Conservation (phyloP, 768 basidiomycete species). For the Xanthoconium purpureum region DNA sequence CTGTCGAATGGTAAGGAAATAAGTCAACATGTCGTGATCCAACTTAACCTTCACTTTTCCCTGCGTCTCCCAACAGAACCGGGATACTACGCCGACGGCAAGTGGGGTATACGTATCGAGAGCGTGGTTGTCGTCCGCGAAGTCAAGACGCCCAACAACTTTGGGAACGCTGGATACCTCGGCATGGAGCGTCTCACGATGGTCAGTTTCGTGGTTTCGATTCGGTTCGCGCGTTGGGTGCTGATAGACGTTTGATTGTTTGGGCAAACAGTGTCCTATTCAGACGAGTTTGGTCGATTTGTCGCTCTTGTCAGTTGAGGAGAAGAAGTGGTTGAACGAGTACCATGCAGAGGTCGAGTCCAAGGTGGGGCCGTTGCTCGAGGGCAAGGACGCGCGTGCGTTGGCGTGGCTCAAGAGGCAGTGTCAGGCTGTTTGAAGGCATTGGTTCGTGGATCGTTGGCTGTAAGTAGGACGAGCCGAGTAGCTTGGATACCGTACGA, state of each 20-base stretch:
- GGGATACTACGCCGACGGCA: constrained; percentile 88
- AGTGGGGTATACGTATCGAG: constrained; percentile 92
- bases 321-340: constrained; percentile 76
- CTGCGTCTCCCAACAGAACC: constrained; percentile 51
- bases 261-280: constrained; percentile 61
- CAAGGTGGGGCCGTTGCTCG: constrained; percentile 59
- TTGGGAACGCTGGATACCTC: constrained; percentile 79
- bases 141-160: constrained; percentile 69
- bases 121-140: constrained; percentile 78
- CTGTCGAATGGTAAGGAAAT: constrained; percentile 66
- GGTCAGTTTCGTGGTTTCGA: constrained; percentile 43
- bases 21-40: neutral
- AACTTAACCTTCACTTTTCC: neutral
- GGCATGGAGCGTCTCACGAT: constrained; percentile 85
- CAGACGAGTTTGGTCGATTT: constrained; percentile 78
- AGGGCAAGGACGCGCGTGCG: constrained; percentile 30
- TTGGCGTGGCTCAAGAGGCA: constrained; percentile 22
- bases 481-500: neutral
- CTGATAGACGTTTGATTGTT: neutral
- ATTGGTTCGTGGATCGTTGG: neutral
- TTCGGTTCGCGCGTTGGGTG: neutral
- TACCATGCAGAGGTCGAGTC: constrained; percentile 71
- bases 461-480: neutral
- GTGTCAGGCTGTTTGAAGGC: constrained; percentile 13
- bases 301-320: constrained; percentile 57